These are phyloP conservation scores for Simmondsia chinensis DNA, from an alignment of 148 eudicot genomes.

Conservation along the genomic window DNA sequence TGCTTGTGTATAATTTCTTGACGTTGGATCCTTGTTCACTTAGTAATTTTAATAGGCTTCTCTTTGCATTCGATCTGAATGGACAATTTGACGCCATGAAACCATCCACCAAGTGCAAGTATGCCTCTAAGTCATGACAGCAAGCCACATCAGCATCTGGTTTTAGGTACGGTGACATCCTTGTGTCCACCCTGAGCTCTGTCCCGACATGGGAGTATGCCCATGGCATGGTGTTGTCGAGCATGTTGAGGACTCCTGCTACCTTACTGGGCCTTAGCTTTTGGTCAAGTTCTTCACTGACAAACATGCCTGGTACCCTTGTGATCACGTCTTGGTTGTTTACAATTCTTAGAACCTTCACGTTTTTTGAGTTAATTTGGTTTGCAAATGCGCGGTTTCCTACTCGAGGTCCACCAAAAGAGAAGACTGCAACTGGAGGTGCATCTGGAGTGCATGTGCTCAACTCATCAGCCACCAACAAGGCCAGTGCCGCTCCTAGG, in stretches of 20 bases:
- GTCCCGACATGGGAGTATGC: conserved; percentile 75
- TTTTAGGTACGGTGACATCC: conserved; percentile 64
- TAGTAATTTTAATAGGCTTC: conserved; percentile 55
- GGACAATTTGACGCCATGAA: conserved; percentile 52
- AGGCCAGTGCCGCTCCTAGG: conserved; percentile 81
- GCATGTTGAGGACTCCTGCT: conserved; percentile 20
- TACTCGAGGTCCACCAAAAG: conserved; percentile 85
- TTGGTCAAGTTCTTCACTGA: conserved; percentile 55
- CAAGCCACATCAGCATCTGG: conserved; percentile 84
- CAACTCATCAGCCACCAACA: conserved; percentile 73
- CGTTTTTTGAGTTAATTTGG: conserved; percentile 26
- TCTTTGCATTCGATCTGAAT: conserved; percentile 69
- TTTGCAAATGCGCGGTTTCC: conserved; percentile 65
- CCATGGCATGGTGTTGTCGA: conserved; percentile 63
- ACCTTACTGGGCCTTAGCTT: conserved; percentile 26
- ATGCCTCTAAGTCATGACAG: conserved; percentile 91
- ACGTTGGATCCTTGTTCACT: conserved; percentile 74
- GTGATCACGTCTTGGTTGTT: conserved; percentile 82
- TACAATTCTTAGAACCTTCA: conserved; percentile 64
- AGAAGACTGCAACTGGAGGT: conserved; percentile 78
- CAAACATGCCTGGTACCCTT: conserved; percentile 77
- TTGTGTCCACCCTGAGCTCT: conserved; percentile 63
- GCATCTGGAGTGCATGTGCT: conserved; percentile 30
- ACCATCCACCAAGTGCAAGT: conserved; percentile 78
- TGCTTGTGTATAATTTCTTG: conserved; percentile 68